Base-by-base conservation (phyloP, 176 grass and related monocot species). In the Dactylis glomerata region DNA sequence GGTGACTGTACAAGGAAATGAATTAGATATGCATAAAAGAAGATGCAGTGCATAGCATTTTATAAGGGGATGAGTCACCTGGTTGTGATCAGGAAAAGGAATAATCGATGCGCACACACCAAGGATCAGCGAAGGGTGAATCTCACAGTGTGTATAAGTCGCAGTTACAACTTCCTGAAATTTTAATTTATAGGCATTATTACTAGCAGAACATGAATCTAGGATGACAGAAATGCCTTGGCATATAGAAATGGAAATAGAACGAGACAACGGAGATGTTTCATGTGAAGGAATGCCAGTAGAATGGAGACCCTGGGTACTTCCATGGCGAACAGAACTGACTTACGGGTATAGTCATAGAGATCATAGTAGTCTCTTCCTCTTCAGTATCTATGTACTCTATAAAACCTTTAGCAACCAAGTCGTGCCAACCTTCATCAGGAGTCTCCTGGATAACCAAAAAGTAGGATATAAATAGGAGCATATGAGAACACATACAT, bases 81-180 rank as follows among this genome's bases (percentile, higher is more conserved):
- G 96, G 79, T 99, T 99, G 83, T 99, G 96, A 80, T 99, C 93
- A 42, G 96, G 96, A 89, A 99, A 99, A 87, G 96, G 96, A 84
- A 99, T 99, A 87, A 99, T 99, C 0, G 96, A 99, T 23, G 96
- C 96, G 28, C 96, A 99, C 67, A 99, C 96, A 82, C 96, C 96
- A 89, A 99, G 88, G 77, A 99, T 99, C 66, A 99, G 70, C 15
- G 96, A 99, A 68, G 96, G 96, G 73, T 99, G 96, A 58, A 99
- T 96, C 86, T 99, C 96, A 81, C 96, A 99, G 83, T 99, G 96
- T 1, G 96, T 99, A 56, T 96, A 95, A 77, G 88, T 96, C 38
- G 89, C 91, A 87, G 71, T 92, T 49, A 85, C 22, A 76, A 99
- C 89, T 28, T 99, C 96, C 96, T 99, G 91, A 87, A 88, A 78